Evolutionary conservation across 2,329 filamentous ascomycete genomes (phyloP), one percentile per base, ranked within the genome.

Genomic region (Botrytis fabae): DNA sequence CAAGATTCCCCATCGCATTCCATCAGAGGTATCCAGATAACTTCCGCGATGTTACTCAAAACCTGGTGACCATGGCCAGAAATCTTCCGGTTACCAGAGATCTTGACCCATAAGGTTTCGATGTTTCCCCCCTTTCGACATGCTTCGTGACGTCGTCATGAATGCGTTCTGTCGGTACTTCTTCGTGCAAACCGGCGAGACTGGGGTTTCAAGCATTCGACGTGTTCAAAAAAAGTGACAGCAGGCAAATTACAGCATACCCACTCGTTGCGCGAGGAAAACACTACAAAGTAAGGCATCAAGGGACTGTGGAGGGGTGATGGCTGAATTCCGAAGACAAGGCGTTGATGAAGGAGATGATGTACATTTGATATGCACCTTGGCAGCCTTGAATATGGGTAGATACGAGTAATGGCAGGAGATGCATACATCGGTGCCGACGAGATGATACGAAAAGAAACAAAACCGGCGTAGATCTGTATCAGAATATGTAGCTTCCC

Each of bases 361-460:
- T 68, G 35, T 68, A 68, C 48, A 68, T 68, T 38, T 42, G 64
- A 68, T 57, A 68, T 68, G 64, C 48, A 66, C 35, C 65, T 68
- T 68, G 65, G 48, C 65, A 68, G 14, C n/a, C 61, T 42, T 68
- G 64, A 51, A 51, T n/a, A 22, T 68, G n/a, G 35, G 6, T 40
- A 68, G 48, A 54, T 64, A 64, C 65, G 65, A 68, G 35, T 42
- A 68, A 57, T 68, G 65, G 28, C 32, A 8, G 18, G 18, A 28
- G n/a, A 64, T 63, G 42, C 25, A 32, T 7, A 25, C 2, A 12
- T 35, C 4, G 57, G 32, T 60, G 40, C 46, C 64, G 32, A 66
- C n/a, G 46, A 38, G 62, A 65, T 28, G 42, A 44, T 16, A 35
- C 20, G 12, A 22, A 65, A 48, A 35, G 42, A 22, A 22, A 65